Percentiles rank a stretch among this genome's conserved stretches.
Evolutionary conservation across 306 rosid species (phyloP).

Genomic region (Corylus americana): DNA sequence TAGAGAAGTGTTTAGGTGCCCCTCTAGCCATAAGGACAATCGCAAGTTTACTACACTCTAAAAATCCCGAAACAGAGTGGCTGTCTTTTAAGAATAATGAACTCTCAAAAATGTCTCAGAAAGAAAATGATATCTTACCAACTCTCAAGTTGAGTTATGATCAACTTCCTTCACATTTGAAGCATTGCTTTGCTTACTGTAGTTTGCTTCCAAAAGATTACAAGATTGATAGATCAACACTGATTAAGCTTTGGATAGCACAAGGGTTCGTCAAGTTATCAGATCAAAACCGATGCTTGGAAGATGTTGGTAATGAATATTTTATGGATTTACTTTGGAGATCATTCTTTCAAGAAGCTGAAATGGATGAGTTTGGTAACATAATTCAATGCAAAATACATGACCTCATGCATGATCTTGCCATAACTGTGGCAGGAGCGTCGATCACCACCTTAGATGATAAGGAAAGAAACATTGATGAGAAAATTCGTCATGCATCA

Average conservation of each 20-base stretch:
- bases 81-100: not conserved
- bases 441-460: not conserved
- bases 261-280: constrained; percentile 11
- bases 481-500: not conserved
- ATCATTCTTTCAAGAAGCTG: not conserved
- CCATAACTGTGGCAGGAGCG: not conserved
- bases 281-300: not conserved
- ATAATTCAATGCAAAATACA: not conserved
- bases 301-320: constrained; percentile 6
- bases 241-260: constrained; percentile 21
- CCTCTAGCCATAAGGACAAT: constrained; percentile 17
- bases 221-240: accelerated
- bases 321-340: constrained; percentile 4
- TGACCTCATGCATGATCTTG: constrained; percentile 8
- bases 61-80: not conserved
- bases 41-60: constrained; percentile 10
- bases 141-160: not conserved
- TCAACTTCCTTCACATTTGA: constrained; percentile 4
- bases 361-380: accelerated
- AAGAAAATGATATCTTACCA: too few relatives aligned
- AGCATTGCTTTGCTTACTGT: constrained; percentile 5
- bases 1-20: constrained; percentile 5
- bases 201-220: constrained; percentile 10
- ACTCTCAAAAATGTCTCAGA: too few relatives aligned
- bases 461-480: too few relatives aligned